A percentile compares a stretch with the other conserved stretches of the same genome.
Conservation (phyloP, 78 protist species). For the Protostelium mycophagum region DNA sequence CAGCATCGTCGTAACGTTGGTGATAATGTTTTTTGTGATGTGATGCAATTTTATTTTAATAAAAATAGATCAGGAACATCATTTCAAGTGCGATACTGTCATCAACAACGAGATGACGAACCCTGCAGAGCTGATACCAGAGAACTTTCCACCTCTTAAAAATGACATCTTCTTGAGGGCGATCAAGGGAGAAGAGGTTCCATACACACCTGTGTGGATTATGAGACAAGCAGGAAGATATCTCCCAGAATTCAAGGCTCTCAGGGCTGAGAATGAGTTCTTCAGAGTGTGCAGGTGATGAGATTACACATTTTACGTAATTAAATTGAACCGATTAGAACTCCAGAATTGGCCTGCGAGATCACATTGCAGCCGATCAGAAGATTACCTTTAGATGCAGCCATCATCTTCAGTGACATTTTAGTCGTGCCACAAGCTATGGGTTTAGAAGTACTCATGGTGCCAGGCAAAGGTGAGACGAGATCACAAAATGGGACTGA, state of each 20-base stretch:
- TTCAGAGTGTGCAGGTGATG: slow-evolving; percentile 71
- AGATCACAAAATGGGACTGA: too few species aligned
- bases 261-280: slow-evolving; percentile 60
- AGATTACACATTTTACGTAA: background rate
- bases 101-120: too few species aligned
- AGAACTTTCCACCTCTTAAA: slow-evolving; percentile 46
- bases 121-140: background rate
- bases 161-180: slow-evolving; percentile 74
- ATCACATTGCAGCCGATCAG: slow-evolving; percentile 85
- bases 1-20: too few species aligned
- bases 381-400: slow-evolving; percentile 88
- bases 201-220: slow-evolving; percentile 87
- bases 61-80: too few species aligned
- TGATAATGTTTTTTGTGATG: too few species aligned
- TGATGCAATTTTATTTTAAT: too few species aligned
- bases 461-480: slow-evolving; percentile 82
- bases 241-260: slow-evolving; percentile 72
- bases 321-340: slow-evolving; percentile 20
- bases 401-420: slow-evolving; percentile 90
- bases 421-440: slow-evolving; percentile 79
- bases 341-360: slow-evolving; percentile 84
- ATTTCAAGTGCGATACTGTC: too few species aligned
- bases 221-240: slow-evolving; percentile 97
- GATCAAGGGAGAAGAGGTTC: slow-evolving; percentile 72
- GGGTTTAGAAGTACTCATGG: slow-evolving; percentile 70